Evolutionary conservation across 106 monocot genomes (phyloP).

Genomic region (Allium fistulosum): DNA sequence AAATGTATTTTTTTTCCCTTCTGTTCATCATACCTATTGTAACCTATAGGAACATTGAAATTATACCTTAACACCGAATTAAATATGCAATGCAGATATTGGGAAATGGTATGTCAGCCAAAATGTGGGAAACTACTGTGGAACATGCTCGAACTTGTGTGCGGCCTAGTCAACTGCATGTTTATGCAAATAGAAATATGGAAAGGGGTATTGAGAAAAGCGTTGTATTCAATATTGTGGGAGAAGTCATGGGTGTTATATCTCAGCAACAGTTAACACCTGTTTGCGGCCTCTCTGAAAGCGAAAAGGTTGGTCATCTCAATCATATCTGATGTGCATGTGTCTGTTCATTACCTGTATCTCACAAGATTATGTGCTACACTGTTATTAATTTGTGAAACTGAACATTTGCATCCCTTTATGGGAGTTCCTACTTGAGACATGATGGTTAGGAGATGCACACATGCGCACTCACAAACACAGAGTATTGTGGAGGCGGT

Average conservation of each 20-base stretch:
- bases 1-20: constrained; percentile 41
- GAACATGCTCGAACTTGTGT: constrained; percentile 84
- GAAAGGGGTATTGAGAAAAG: constrained; percentile 20
- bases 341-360: background rate
- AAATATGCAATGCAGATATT: constrained; percentile 52
- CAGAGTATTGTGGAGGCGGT: too few species aligned
- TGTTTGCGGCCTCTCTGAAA: constrained; percentile 41
- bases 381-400: too few species aligned
- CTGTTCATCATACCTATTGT: too few species aligned
- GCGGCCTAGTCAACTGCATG: constrained; percentile 32
- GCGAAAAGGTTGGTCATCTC: constrained; percentile 40
- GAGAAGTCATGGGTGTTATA: constrained; percentile 53
- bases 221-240: constrained; percentile 65
- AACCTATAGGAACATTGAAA: too few species aligned
- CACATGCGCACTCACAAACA: too few species aligned
- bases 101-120: constrained; percentile 87
- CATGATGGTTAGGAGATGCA: too few species aligned
- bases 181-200: constrained; percentile 21
- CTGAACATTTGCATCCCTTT: too few species aligned
- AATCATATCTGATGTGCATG: background rate
- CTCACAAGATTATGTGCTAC: too few species aligned
- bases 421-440: too few species aligned
- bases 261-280: constrained; percentile 37
- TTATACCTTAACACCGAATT: background rate
- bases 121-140: constrained; percentile 86